phyloP scores from a whole-genome alignment of 1,284 basidiomycete genomes.

The Leucoagaricus sp. region DNA sequence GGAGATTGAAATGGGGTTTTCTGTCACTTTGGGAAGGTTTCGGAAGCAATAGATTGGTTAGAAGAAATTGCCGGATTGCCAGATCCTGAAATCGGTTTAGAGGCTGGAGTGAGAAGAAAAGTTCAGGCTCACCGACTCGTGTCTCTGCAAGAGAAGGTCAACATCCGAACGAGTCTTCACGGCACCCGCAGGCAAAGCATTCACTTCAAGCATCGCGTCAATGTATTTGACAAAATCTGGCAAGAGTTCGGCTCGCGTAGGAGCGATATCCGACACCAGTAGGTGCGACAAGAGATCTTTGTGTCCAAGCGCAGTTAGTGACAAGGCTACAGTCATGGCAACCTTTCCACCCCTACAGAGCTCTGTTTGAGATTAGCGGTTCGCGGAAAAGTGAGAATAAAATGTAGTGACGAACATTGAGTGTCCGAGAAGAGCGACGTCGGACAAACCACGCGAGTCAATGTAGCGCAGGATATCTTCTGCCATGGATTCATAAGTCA shows the following conservation, averaged over 20 bases:
- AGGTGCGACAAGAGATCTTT: conserved; percentile 56
- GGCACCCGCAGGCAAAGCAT: conserved; percentile 22
- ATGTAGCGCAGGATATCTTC: conserved; percentile 68
- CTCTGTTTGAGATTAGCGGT: background rate
- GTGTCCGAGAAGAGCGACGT: conserved; percentile 80
- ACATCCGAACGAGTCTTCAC: conserved; percentile 28
- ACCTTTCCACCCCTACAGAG: conserved; percentile 81
- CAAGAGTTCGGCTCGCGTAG: conserved; percentile 62
- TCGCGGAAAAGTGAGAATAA: background rate
- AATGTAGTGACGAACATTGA: conserved; percentile 64
- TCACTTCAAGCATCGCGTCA: conserved; percentile 40
- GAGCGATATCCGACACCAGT: conserved; percentile 84
- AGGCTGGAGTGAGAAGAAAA: background rate
- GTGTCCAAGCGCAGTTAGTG: conserved; percentile 35
- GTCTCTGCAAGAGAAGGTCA: conserved; percentile 23
- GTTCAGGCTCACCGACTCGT: background rate
- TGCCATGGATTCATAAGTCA: conserved; percentile 77
- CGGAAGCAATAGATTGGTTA: conserved; percentile 72
- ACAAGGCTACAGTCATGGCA: conserved; percentile 77
- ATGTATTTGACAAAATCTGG: conserved; percentile 69
- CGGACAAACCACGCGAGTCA: conserved; percentile 46
- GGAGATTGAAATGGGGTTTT: conserved; percentile 67
- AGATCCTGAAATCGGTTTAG: conserved; percentile 52
- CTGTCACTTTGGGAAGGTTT: conserved; percentile 26
- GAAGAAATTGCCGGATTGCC: conserved; percentile 72